A percentile compares a stretch with the other conserved stretches of the same genome.
Evolutionary conservation across 306 rosid genomes (phyloP).

Genomic region (Sesbania bispinosa): DNA sequence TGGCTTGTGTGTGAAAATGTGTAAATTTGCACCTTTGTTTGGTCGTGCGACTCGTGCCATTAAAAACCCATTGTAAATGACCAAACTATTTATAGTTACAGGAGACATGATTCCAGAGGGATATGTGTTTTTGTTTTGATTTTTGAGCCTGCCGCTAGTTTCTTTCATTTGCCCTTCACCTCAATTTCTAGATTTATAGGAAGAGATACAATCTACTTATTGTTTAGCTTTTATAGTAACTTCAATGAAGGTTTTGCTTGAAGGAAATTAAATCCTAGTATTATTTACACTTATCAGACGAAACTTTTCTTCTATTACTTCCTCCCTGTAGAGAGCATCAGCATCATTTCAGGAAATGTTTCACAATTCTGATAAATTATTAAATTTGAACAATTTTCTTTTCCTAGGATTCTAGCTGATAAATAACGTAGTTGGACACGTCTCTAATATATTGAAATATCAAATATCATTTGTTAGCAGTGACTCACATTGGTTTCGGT

Average conservation of each 20-base stretch:
- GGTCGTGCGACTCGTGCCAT: too few relatives aligned
- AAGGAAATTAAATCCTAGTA: not conserved
- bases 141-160: not conserved
- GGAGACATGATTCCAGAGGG: not conserved
- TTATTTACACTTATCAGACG: not conserved
- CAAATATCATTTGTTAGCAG: not conserved
- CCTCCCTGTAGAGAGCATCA: not conserved
- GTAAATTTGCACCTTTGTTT: not conserved
- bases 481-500: not conserved
- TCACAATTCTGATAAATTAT: not conserved
- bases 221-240: not conserved
- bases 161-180: not conserved
- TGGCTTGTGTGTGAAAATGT: slow-evolving; percentile 16
- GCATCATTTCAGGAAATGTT: not conserved
- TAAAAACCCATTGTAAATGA: not conserved
- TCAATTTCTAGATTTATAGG: too few relatives aligned
- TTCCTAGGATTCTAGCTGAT: not conserved
- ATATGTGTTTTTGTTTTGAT: not conserved
- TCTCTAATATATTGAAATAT: not conserved
- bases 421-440: not conserved
- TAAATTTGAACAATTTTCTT: not conserved
- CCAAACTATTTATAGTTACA: not conserved
- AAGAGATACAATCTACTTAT: too few relatives aligned
- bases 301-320: not conserved
- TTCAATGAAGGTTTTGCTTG: not conserved